A percentile compares a stretch with the other conserved stretches of the same genome.
phyloP scores from a whole-genome alignment of 2,329 filamentous ascomycete genomes.

The Colletotrichum truncatum region DNA sequence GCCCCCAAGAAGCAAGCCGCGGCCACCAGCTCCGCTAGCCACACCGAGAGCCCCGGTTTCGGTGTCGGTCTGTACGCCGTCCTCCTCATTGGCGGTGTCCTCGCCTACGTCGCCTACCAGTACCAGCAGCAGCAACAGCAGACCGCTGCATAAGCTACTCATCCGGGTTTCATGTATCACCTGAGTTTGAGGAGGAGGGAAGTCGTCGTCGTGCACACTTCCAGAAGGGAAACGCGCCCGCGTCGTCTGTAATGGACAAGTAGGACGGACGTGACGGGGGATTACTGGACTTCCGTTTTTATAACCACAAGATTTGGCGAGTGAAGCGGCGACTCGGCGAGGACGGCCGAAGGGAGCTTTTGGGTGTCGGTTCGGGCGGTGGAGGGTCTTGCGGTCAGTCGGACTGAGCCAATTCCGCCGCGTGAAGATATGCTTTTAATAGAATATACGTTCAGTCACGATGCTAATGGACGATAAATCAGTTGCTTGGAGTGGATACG shows the following conservation, averaged over 20 bases:
- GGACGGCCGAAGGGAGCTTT: not conserved
- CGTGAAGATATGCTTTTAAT: slow-evolving; percentile 27
- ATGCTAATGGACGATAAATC: not conserved
- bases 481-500: not conserved
- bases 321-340: slow-evolving; percentile 1
- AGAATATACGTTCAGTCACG: slow-evolving; percentile 21
- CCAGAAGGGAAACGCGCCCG: not conserved
- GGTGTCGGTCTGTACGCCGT: slow-evolving; percentile 86
- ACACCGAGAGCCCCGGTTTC: slow-evolving; percentile 62
- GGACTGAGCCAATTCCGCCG: slow-evolving; percentile 5
- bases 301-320: not conserved
- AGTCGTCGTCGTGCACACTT: not conserved
- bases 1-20: slow-evolving; percentile 69
- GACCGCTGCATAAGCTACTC: slow-evolving; percentile 33
- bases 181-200: not conserved
- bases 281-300: not conserved
- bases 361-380: not conserved
- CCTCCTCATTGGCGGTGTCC: slow-evolving; percentile 78
- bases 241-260: not conserved
- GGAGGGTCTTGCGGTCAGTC: not conserved
- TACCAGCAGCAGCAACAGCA: slow-evolving; percentile 74
- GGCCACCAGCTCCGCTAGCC: slow-evolving; percentile 58
- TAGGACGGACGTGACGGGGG: not conserved
- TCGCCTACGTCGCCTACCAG: slow-evolving; percentile 85
- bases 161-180: not conserved